Conservation (phyloP, 129 eudicot genomes). For the Oenanthe sinensis region DNA sequence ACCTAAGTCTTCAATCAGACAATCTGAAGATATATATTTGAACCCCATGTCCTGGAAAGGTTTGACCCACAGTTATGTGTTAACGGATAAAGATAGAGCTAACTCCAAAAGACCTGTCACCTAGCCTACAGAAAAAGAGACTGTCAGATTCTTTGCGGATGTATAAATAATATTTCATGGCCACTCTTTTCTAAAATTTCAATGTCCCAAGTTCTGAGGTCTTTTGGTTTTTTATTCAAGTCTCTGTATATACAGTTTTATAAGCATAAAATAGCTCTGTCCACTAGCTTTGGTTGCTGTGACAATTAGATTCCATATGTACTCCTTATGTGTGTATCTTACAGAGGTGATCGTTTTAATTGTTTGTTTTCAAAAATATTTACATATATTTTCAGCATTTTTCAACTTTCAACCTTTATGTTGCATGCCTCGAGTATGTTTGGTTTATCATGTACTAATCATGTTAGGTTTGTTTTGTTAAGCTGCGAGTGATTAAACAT, state of each 20-base stretch:
- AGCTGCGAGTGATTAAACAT: neutral
- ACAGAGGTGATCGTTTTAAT: no score
- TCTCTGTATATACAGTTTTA: neutral
- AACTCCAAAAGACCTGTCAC: conserved; percentile 27
- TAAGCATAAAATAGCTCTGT: neutral
- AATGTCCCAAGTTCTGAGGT: neutral
- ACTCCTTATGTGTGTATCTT: neutral
- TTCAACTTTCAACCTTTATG: neutral
- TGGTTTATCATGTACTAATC: neutral
- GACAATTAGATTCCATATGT: neutral
- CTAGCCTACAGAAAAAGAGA: neutral
- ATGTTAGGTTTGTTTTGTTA: neutral
- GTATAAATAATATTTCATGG: neutral
- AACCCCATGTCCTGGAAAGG: conserved; percentile 14
- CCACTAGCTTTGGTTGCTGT: neutral
- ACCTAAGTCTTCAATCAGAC: conserved; percentile 1
- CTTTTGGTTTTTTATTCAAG: neutral
- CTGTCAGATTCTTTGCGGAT: neutral
- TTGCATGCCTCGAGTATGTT: neutral
- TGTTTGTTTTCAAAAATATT: neutral
- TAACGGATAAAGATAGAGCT: conserved; percentile 32
- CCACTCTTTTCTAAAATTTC: conserved; percentile 7
- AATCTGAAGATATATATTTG: conserved; percentile 3
- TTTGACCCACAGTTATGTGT: conserved; percentile 50
- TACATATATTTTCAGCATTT: no score